phyloP scores from a whole-genome alignment of 2,329 filamentous ascomycete species.

The Colletotrichum godetiae region DNA sequence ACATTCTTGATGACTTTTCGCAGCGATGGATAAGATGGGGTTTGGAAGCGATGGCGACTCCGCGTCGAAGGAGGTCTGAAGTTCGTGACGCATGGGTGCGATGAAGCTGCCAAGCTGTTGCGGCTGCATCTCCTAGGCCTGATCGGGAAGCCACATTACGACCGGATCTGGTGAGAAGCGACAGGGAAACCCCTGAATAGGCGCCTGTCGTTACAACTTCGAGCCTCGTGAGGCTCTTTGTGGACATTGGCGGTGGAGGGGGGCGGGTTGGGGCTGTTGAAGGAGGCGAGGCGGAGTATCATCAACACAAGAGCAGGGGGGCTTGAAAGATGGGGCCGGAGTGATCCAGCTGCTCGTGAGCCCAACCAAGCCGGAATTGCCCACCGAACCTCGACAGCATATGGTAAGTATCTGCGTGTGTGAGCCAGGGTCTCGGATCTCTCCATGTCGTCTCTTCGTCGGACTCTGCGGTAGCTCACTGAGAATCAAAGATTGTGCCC shows the following conservation, averaged over 20 bases:
- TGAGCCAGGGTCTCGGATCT: not conserved
- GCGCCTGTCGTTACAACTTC: conserved; percentile 14
- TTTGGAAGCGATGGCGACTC: not conserved
- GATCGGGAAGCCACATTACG: conserved; percentile 17
- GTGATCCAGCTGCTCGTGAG: not conserved
- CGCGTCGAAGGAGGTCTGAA: not conserved
- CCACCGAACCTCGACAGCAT: not conserved
- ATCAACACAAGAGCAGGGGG: not conserved
- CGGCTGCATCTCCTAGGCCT: conserved; percentile 18
- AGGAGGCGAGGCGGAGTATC: not conserved
- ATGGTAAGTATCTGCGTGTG: not conserved
- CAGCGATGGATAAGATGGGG: not conserved
- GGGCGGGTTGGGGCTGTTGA: not conserved
- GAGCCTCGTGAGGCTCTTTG: conserved; percentile 22
- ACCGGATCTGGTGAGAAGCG: conserved; percentile 2
- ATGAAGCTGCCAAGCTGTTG: conserved; percentile 37
- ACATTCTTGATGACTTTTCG: not conserved
- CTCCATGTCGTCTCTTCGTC: not conserved
- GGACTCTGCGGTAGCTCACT: not conserved
- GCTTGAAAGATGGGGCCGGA: not conserved
- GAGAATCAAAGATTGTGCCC: not conserved
- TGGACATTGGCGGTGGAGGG: not conserved
- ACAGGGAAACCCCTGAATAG: conserved; percentile 8
- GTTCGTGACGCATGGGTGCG: conserved; percentile 22
- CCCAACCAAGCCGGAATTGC: not conserved